Evolutionary conservation across 805 yeast species (phyloP).

Genomic region (Saccharomyces kudriavzevii): DNA sequence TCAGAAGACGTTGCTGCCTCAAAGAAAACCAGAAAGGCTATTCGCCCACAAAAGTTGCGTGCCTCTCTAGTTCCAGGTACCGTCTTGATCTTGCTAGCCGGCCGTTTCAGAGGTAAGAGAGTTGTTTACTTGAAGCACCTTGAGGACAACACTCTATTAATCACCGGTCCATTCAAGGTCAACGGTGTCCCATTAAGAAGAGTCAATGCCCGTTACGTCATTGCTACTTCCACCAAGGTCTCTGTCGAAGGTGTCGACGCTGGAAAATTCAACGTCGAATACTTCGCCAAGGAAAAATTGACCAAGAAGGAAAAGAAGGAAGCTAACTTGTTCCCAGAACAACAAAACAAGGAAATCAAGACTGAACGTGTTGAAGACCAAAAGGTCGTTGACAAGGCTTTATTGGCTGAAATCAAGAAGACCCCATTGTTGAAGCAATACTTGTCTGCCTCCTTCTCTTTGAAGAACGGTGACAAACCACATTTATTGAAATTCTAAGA

Average conservation of each 20-base stretch:
- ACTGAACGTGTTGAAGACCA: conserved; percentile 95
- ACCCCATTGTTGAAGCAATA: conserved; percentile 95
- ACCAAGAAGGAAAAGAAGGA: conserved; percentile 78
- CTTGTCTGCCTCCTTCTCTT: conserved; percentile 90
- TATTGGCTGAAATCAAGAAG: conserved; percentile 90
- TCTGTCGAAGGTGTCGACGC: conserved; percentile 72
- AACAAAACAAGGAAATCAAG: conserved; percentile 76
- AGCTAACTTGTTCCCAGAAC: conserved; percentile 82
- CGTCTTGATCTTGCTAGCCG: conserved; percentile 93
- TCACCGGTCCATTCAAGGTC: conserved; percentile 98
- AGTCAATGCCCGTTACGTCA: conserved; percentile 97
- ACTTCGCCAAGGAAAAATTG: conserved; percentile 93
- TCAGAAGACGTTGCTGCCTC: conserved; percentile 84
- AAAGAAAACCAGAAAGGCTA: conserved; percentile 82
- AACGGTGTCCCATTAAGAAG: conserved; percentile 99
- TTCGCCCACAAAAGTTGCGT: conserved; percentile 91
- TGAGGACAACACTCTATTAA: conserved; percentile 96
- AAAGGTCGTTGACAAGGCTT: conserved; percentile 87
- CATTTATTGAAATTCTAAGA: conserved; percentile 92
- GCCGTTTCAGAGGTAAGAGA: conserved; percentile 99
- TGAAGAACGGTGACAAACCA: conserved; percentile 97
- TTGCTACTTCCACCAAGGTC: conserved; percentile 94
- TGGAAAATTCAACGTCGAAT: conserved; percentile 84
- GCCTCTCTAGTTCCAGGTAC: conserved; percentile 96
- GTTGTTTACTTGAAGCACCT: conserved; percentile 94